Base-by-base conservation (phyloP, 2,329 filamentous ascomycete genomes). In the Fusarium oligoseptatum region DNA sequence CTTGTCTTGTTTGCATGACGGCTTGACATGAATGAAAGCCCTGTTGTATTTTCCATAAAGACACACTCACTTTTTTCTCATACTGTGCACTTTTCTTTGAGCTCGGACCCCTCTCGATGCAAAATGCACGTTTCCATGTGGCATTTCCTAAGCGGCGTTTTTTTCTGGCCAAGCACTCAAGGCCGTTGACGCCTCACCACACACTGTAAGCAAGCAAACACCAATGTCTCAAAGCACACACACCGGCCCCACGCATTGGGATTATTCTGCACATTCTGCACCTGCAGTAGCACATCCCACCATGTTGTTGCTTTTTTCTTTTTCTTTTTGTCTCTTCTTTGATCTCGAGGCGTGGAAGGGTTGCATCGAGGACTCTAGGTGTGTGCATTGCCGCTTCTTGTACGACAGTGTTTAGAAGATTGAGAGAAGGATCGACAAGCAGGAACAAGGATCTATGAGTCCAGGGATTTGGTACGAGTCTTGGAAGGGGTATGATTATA, bases 181-280 rank as follows among this genome's bases (percentile, higher is more conserved):
- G 43, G 50, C 43, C 22, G 41, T 66, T 67, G 65, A 68, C 62
- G 67, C 60, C 63, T 71, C 43, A 50, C 76, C 76, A 78, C 72
- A 78, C 70, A 74, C 11, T 34, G 52, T 6, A 34, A 14, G 32
- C 60, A 58, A 48, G 71, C 70, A 75, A 77, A 76, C 69, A 76
- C 41, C 20, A 52, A 45, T 29, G 37, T 27, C 20, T 66, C 34
- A 32, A 62, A 34, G 32, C 32, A 62, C 65, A 70, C 58, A 70
- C 58, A 50, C 63, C 55, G 39, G 65, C 64, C 63, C 56, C 50
- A 66, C 56, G 67, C 55, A 29, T 60, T 76, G 50, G 41, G 50
- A 32, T 32, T 67, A 68, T n/a, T 73, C 57, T 70, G 29, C 68
- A 68, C 61, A 34, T 34, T 34, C 32, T 34, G 11, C 32, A 34